Evolutionary conservation across 306 rosid species (phyloP).

Genomic region (Trifolium fragiferum): DNA sequence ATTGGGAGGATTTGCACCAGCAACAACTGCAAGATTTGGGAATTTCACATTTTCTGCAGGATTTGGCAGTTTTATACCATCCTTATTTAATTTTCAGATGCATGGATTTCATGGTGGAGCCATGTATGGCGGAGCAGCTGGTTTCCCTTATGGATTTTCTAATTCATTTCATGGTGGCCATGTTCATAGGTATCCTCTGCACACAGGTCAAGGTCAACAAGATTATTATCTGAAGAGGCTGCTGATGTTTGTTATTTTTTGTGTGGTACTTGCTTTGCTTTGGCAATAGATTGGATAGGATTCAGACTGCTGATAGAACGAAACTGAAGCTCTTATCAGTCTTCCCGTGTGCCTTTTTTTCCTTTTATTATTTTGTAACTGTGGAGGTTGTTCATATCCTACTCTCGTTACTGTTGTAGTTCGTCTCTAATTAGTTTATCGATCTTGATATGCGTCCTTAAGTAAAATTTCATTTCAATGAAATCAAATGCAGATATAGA

Average conservation of each 20-base stretch:
- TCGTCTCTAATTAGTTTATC: constrained; percentile 36
- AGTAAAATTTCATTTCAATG: constrained; percentile 27
- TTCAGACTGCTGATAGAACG: constrained; percentile 36
- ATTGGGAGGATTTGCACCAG: constrained; percentile 76
- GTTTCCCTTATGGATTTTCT: constrained; percentile 69
- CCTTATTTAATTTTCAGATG: constrained; percentile 71
- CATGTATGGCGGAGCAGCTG: constrained; percentile 65
- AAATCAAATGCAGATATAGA: constrained; percentile 18
- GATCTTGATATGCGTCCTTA: constrained; percentile 24
- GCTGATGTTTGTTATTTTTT: constrained; percentile 58
- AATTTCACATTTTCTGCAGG: constrained; percentile 83
- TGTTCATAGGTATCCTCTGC: constrained; percentile 58
- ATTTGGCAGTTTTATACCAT: constrained; percentile 80
- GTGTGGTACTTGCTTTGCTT: constrained; percentile 65
- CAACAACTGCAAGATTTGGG: constrained; percentile 74
- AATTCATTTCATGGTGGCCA: constrained; percentile 65
- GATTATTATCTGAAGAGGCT: constrained; percentile 77
- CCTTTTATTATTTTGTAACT: constrained; percentile 7
- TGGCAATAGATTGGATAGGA: constrained; percentile 63
- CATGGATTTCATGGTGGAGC: constrained; percentile 71
- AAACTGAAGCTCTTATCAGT: constrained; percentile 36
- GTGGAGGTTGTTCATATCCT: constrained; percentile 46
- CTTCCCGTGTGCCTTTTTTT: constrained; percentile 32
- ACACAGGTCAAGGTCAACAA: constrained; percentile 65
- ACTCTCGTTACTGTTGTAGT: constrained; percentile 34